Conservation (phyloP, 441 rosid species). For the Euphorbia schlechtendalii region DNA sequence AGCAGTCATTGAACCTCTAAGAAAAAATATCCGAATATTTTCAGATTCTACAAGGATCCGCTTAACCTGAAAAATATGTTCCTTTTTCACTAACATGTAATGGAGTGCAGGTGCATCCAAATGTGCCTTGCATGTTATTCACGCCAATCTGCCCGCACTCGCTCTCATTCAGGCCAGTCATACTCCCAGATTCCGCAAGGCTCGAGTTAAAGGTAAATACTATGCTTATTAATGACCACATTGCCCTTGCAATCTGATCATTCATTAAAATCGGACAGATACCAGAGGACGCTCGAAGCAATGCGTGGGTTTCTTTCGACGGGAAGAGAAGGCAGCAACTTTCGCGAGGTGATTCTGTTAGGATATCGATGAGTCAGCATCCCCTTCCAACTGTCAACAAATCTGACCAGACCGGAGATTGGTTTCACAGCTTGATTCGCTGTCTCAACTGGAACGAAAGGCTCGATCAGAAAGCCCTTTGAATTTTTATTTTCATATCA, state of each 20-base stretch:
- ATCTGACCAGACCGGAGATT: constrained; percentile 88
- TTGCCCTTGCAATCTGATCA: constrained; percentile 6
- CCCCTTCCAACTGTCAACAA: constrained; percentile 63
- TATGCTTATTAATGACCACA: background rate
- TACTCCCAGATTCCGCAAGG: constrained; percentile 95
- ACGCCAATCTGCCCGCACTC: constrained; percentile 99
- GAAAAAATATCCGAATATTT: too few relatives aligned
- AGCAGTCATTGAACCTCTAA: too few relatives aligned
- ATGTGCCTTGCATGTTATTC: constrained; percentile 95
- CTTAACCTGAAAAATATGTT: too few relatives aligned
- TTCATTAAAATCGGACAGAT: constrained; percentile 40
- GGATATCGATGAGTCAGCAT: constrained; percentile 70
- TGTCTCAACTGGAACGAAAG: constrained; percentile 98
- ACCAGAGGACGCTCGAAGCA: constrained; percentile 87
- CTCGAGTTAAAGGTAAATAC: constrained; percentile 73
- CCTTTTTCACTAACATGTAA: constrained; percentile 11
- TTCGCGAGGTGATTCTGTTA: constrained; percentile 87
- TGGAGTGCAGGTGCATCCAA: constrained; percentile 86
- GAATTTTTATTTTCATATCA: constrained; percentile 23
- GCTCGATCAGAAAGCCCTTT: constrained; percentile 83
- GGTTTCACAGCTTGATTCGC: constrained; percentile 91
- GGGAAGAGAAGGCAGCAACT: constrained; percentile 98
- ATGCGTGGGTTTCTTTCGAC: constrained; percentile 96
- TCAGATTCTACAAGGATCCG: too few relatives aligned
- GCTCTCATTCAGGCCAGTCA: constrained; percentile 91